These are phyloP conservation scores for Ceratobasidium sp. DNA, from an alignment of 1,284 basidiomycete species.

Conservation along the genomic window DNA sequence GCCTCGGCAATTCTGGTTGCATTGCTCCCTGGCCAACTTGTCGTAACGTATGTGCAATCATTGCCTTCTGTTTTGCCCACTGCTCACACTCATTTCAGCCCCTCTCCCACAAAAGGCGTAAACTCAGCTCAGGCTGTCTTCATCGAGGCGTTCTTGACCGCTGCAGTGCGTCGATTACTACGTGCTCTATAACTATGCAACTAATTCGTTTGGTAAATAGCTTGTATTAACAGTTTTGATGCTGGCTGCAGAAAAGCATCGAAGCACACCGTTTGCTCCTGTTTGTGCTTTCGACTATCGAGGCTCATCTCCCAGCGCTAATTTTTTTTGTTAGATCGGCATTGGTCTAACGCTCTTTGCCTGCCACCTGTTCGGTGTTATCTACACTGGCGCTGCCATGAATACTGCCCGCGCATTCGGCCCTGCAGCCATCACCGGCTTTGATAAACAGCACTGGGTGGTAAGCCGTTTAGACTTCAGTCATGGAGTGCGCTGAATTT, in stretches of 20 bases:
- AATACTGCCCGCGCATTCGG: conserved; percentile 84
- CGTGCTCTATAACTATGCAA: too few species aligned
- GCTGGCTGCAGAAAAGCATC: conserved; percentile 47
- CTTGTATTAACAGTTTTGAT: conserved; percentile 70
- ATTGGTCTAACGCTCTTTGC: conserved; percentile 79
- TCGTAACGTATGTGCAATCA: too few species aligned
- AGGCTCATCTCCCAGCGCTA: conserved; percentile 53
- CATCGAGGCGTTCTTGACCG: conserved; percentile 46
- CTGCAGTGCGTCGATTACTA: conserved; percentile 50
- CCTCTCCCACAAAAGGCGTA: conserved; percentile 30
- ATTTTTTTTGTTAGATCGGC: conserved; percentile 63
- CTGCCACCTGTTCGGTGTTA: conserved; percentile 71
- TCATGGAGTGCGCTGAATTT: background rate
- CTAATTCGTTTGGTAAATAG: conserved; percentile 60
- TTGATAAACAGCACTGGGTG: conserved; percentile 62
- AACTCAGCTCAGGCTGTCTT: conserved; percentile 46
- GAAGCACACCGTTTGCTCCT: conserved; percentile 44
- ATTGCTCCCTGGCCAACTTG: conserved; percentile 35
- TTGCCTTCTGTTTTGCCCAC: conserved; percentile 45
- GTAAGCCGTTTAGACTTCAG: conserved; percentile 53
- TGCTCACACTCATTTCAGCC: conserved; percentile 2
- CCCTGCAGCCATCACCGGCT: conserved; percentile 76
- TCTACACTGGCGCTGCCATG: conserved; percentile 71
- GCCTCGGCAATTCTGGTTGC: conserved; percentile 38
- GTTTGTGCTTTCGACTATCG: conserved; percentile 69